Evolutionary conservation across 768 basidiomycete genomes (phyloP).

Genomic region (Auricularia auricula-judae): DNA sequence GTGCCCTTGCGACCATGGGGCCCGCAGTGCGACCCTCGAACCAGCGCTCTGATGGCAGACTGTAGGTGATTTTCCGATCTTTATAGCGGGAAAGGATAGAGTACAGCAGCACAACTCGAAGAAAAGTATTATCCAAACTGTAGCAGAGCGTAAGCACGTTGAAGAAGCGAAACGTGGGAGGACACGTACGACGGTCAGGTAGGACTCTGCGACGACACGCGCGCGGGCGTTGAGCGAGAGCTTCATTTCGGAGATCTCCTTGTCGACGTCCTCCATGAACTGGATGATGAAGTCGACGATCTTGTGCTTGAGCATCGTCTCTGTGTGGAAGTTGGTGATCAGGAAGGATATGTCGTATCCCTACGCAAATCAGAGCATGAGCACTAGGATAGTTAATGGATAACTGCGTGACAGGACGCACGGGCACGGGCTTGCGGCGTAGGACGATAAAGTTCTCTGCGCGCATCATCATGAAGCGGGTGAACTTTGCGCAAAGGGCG

Average conservation of each 20-base stretch:
- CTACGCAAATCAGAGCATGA: constrained; percentile 26
- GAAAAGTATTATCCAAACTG: too few relatives aligned
- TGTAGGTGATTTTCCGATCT: constrained; percentile 12
- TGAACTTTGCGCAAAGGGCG: constrained; percentile 96
- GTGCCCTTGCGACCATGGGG: too few relatives aligned
- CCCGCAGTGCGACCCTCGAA: too few relatives aligned
- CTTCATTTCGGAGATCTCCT: constrained; percentile 99
- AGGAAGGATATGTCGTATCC: constrained; percentile 98
- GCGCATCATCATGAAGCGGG: constrained; percentile 97
- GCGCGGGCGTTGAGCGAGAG: constrained; percentile 91
- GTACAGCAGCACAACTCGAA: too few relatives aligned
- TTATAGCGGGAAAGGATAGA: too few relatives aligned
- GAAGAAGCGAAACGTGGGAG: background rate
- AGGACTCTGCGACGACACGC: constrained; percentile 94
- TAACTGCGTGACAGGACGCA: constrained; percentile 23
- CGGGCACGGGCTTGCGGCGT: constrained; percentile 85
- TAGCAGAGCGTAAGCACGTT: too few relatives aligned
- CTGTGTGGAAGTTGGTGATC: constrained; percentile 92
- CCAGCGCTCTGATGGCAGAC: constrained; percentile 17
- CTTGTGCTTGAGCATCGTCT: constrained; percentile 99
- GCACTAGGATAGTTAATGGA: too few relatives aligned
- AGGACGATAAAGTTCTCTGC: constrained; percentile 97
- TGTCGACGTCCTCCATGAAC: constrained; percentile 99
- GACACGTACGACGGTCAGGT: constrained; percentile 71
- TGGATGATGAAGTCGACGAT: constrained; percentile 99